Percentiles rank a stretch among this genome's conserved stretches.
phyloP scores from a whole-genome alignment of 1,284 basidiomycete genomes.

The Marasmius oreades region DNA sequence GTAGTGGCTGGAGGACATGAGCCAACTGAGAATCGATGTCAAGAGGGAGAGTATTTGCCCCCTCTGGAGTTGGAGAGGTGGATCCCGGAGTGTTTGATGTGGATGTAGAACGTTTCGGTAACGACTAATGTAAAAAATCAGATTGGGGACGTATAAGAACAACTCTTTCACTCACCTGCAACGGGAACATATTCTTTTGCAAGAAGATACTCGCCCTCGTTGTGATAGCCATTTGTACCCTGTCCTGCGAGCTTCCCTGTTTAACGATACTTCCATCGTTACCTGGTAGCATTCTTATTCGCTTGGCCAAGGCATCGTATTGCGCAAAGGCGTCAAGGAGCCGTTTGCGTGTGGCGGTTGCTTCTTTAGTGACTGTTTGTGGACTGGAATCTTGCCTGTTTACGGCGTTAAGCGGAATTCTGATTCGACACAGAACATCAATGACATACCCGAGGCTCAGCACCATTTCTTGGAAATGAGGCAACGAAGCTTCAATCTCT shows the following conservation, averaged over 20 bases:
- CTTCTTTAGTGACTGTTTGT: slow-evolving; percentile 60
- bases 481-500: slow-evolving; percentile 47
- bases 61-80: neutral
- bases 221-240: slow-evolving; percentile 80
- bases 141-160: slow-evolving; percentile 11
- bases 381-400: neutral
- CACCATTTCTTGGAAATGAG: slow-evolving; percentile 48
- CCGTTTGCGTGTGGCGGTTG: slow-evolving; percentile 70
- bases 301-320: slow-evolving; percentile 87
- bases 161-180: slow-evolving; percentile 49
- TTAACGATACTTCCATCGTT: slow-evolving; percentile 18
- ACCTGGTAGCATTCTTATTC: slow-evolving; percentile 72
- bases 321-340: slow-evolving; percentile 81
- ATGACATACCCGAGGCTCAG: slow-evolving; percentile 43
- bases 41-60: slow-evolving; percentile 24
- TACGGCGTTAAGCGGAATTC: neutral
- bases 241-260: slow-evolving; percentile 73
- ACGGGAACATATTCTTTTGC: slow-evolving; percentile 84
- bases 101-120: slow-evolving; percentile 3
- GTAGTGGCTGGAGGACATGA: slow-evolving; percentile 72
- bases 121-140: neutral
- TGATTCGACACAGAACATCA: slow-evolving; percentile 33
- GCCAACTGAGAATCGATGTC: slow-evolving; percentile 72
- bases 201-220: slow-evolving; percentile 79
- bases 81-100: neutral